Evolutionary conservation across 192 early-diverging fungal genomes (phyloP).

Genomic region (Umbelopsis sp.): DNA sequence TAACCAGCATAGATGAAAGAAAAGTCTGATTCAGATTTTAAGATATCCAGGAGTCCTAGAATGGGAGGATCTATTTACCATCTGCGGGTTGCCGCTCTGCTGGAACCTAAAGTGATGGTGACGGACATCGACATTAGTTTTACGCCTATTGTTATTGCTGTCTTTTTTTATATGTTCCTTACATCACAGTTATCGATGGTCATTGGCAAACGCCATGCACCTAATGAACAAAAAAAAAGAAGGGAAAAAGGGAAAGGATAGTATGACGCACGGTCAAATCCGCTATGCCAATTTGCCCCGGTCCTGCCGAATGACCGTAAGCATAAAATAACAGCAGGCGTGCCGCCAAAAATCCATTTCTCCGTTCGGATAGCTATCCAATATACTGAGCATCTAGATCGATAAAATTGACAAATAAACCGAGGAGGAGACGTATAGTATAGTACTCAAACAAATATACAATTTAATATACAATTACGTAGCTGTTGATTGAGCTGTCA

Average conservation of each 20-base stretch:
- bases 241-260: neutral
- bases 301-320: neutral
- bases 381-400: too few species aligned
- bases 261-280: constrained; percentile 5
- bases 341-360: too few species aligned
- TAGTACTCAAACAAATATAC: too few species aligned
- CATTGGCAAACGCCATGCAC: constrained; percentile 14
- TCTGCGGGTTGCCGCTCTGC: neutral
- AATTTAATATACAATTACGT: too few species aligned
- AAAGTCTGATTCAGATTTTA: neutral
- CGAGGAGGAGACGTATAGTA: too few species aligned
- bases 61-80: neutral
- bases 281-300: neutral
- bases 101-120: neutral
- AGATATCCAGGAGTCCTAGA: neutral
- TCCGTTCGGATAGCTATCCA: too few species aligned
- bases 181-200: constrained; percentile 11
- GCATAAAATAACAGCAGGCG: too few species aligned
- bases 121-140: neutral
- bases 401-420: too few species aligned
- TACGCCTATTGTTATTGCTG: too few species aligned
- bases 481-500: too few species aligned
- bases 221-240: neutral
- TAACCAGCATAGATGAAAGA: neutral
- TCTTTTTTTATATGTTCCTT: neutral